These are phyloP conservation scores for Pestalotiopsis sp. DNA, from an alignment of 2,329 filamentous ascomycete genomes.

Conservation along the genomic window DNA sequence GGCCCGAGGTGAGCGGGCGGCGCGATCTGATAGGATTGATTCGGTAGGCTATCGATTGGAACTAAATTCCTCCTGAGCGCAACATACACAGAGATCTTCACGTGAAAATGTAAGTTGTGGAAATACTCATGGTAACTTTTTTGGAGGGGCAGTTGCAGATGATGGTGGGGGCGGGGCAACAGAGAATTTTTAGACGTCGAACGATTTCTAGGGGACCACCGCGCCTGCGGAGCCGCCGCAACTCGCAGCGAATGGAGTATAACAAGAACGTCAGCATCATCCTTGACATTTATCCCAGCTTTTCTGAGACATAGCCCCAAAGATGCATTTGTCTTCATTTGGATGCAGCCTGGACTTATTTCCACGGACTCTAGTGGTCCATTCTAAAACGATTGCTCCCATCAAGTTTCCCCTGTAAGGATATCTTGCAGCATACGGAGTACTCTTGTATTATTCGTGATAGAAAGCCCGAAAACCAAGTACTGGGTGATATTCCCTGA, in stretches of 20 bases:
- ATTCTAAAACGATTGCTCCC: too few species aligned
- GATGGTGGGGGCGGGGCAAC: slow-evolving; percentile 5
- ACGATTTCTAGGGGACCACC: not conserved
- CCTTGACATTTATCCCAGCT: not conserved
- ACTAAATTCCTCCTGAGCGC: not conserved
- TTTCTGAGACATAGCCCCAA: too few species aligned
- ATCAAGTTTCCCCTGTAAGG: too few species aligned
- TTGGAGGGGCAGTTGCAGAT: not conserved
- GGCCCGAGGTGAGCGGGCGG: not conserved
- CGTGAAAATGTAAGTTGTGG: not conserved
- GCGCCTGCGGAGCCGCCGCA: not conserved
- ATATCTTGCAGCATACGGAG: too few species aligned
- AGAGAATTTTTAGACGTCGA: slow-evolving; percentile 7
- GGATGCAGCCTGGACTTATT: too few species aligned
- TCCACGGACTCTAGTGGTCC: too few species aligned
- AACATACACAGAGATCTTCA: not conserved
- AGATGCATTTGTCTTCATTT: too few species aligned
- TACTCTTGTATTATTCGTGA: too few species aligned
- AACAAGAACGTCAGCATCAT: not conserved
- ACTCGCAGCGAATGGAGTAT: not conserved
- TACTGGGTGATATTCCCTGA: too few species aligned
- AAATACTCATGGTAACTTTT: not conserved
- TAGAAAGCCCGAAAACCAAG: too few species aligned
- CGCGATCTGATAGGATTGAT: not conserved
- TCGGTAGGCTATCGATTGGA: not conserved